Evolutionary conservation across 352 stramenopile genomes (phyloP), one percentile per base, ranked within the genome.

Genomic region (Peronospora destructor): DNA sequence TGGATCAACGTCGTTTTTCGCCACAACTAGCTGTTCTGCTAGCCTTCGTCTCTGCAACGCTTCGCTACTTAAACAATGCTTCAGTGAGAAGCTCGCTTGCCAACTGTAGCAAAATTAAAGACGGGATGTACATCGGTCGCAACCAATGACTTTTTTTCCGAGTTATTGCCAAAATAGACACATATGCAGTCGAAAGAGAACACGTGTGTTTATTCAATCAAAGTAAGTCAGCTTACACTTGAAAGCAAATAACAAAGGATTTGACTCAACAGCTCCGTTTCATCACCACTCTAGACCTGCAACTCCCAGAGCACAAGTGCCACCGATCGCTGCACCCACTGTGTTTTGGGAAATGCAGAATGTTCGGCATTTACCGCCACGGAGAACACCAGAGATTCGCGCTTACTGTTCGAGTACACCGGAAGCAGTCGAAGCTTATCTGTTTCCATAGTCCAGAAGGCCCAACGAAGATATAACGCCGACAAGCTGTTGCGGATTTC

Each of bases 311-410:
- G 66, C 48, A 85, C 71, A 51, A 94, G 66, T 30, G 81, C 84
- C 13, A 94, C 78, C 0, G 79, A 85, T 19, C 84, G 81, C 54
- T 94, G 77, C 23, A 87, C 66, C 84, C 84, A 94, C 53, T 85
- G 69, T 43, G 54, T 81, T 38, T 64, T 64, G 14, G 68, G 60
- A 57, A 87, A 88, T 34, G 69, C 43, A 4, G 53, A 32, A 16
- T 67, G 57, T 32, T 88, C 68, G 17, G 70, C 68, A 23, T 69
- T 55, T 1, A 96, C 76, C 1, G 71, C 67, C 32, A 96, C 82
- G 3, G 87, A 89, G 52, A 93, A 93, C 32, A 96, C 67, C 16
- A 96, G 56, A 6, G 70, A 70, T 12, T 85, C 67, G 21, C 88
- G 82, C 23, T 74, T 76, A 50, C 64, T 68, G 53, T 73, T 93